Base-by-base conservation (phyloP, 129 eudicot species). In the Centaurea solstitialis region DNA sequence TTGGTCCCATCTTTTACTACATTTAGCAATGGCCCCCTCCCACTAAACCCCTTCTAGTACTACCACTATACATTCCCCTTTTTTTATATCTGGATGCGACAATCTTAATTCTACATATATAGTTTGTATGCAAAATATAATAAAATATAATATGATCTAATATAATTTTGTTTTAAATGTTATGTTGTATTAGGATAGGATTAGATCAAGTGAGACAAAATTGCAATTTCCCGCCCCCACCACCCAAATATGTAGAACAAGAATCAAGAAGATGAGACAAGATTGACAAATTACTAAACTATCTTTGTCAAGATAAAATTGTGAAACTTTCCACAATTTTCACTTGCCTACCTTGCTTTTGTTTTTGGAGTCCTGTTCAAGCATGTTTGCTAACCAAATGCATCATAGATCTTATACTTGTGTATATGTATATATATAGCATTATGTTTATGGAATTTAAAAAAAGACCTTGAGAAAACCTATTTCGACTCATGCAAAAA, bases 1-100 rank as follows among this genome's bases (percentile, higher is more conserved):
- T 76, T 41, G 81, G 67, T 76, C 81, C 73, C 73, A 76, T 70
- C 76, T 62, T 73, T 76, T 82, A 76, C 86, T 76, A 82, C 40
- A 82, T 76, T 76, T 82, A 70, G 77, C 73, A 76, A 76, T 76
- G 76, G 40, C 79, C 72, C 77, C 24, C 23, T 57, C 77, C 78
- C 78, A 82, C 86, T 76, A 67, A 35, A 24, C 26, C 23, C 53
- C 45, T 82, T 70, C 65, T 75, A 17, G 76, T 69, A 76, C 81
- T 50, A 47, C 37, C 75, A 71, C 75, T 39, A 59, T n/a, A 5
- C 0, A 57, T n/a, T n/a, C n/a, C 8, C 22, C 7, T 3, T 57
- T 57, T 57, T 57, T 33, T 33, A 2, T n/a, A 57, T 57, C 3
- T 12, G 4, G 15, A 57, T 57, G 9, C 8, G 7, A 57, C 22